Evolutionary conservation across 2,329 filamentous ascomycete genomes (phyloP).

Genomic region (Pseudocercospora cruenta): DNA sequence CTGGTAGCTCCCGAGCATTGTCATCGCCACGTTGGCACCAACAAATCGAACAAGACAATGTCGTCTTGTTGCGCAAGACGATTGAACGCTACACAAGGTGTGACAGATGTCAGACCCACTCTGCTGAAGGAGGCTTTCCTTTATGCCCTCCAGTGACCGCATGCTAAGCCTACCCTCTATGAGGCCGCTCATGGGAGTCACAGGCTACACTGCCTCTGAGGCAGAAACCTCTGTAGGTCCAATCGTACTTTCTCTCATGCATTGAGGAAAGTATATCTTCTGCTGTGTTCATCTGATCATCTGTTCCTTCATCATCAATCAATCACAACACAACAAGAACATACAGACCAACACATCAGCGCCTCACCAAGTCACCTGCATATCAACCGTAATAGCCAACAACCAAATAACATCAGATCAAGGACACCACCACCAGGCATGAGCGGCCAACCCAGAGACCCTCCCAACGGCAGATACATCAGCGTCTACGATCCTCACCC

Average conservation of each 20-base stretch:
- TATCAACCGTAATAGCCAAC: background rate
- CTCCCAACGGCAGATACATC: background rate
- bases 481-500: background rate
- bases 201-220: conserved; percentile 6
- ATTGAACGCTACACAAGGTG: background rate
- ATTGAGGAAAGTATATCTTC: conserved; percentile 2
- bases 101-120: conserved; percentile 1
- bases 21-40: background rate
- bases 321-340: conserved; percentile 1
- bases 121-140: background rate
- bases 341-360: background rate
- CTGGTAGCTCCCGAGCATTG: conserved; percentile 2
- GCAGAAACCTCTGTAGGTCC: conserved; percentile 3
- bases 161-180: background rate
- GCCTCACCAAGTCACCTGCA: background rate
- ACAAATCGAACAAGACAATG: background rate
- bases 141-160: background rate
- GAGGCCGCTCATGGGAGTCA: conserved; percentile 5
- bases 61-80: background rate
- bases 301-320: conserved; percentile 1
- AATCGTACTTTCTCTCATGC: background rate
- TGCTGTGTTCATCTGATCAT: background rate
- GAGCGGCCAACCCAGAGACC: background rate
- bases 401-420: background rate
- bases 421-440: background rate